Base-by-base conservation (phyloP, 768 basidiomycete genomes). In the Hygrophorus pudorinus region DNA sequence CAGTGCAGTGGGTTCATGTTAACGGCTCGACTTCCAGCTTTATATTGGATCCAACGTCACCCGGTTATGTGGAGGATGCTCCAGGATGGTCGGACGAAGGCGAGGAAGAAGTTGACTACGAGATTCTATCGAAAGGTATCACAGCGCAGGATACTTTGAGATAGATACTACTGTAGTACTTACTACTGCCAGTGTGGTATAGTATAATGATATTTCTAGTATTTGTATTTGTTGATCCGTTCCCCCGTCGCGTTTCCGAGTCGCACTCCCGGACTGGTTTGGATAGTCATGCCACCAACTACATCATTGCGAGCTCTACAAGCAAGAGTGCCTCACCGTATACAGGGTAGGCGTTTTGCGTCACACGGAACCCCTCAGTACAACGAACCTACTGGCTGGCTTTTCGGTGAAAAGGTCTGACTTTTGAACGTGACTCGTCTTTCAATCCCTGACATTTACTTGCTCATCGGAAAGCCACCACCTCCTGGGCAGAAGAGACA, bases 401-500 rank as follows among this genome's bases (percentile, higher is more conserved):
- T 96, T 48, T 94, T 94, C 51, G 82, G 81, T 51, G 92, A 96
- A 70, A 86, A 87, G 77, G 92, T 89, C 53, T 33, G 68, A 51
- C 14, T 24, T 9, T n/a, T 16, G 45, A 40, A 35, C 24, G 38
- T 18, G 13, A 36, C 1, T 48, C 27, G 12, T 27, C 14, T 14
- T 33, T 27, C 40, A 13, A 10, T 28, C n/a, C n/a, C 14, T 44
- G 27, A 35, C 33, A 5, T 31, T 28, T 35, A 38, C 32, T 39
- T 41, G 24, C 27, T 29, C 41, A 38, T 34, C 45, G 10, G 51
- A 20, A 46, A 90, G 88, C 86, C 88, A 5, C 78, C 70, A 37
- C 72, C 81, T 27, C 76, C 81, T 3, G 88, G 88, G 8, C 79
- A 87, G 64, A 93, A 87, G 60, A 75, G 91, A 56, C 77, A 82